Evolutionary conservation across 2,329 filamentous ascomycete species (phyloP).

Genomic region (Colletotrichum australisinense): DNA sequence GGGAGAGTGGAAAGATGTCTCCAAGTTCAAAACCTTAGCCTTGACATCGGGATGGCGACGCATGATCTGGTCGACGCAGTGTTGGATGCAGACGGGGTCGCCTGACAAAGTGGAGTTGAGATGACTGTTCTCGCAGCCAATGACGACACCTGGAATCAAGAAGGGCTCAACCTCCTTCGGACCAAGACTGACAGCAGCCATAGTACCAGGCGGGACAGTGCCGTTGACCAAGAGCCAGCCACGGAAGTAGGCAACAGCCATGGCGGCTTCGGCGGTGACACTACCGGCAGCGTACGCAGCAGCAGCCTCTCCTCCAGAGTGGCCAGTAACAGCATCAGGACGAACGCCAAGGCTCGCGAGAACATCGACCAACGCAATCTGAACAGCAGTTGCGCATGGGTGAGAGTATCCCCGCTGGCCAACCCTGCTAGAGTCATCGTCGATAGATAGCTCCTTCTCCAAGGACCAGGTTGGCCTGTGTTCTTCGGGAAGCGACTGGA

Average conservation of each 20-base stretch:
- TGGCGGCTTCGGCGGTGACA: slow-evolving; percentile 48
- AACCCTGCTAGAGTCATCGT: slow-evolving; percentile 39
- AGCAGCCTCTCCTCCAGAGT: slow-evolving; percentile 57
- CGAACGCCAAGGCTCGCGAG: slow-evolving; percentile 46
- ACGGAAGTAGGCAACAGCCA: slow-evolving; percentile 52
- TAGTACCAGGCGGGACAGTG: slow-evolving; percentile 44
- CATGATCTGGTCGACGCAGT: slow-evolving; percentile 43
- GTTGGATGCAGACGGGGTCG: slow-evolving; percentile 38
- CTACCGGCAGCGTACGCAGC: slow-evolving; percentile 55
- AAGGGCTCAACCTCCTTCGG: slow-evolving; percentile 42
- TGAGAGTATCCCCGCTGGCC: slow-evolving; percentile 37
- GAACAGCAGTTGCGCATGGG: slow-evolving; percentile 48
- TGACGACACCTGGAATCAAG: slow-evolving; percentile 40
- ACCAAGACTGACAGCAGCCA: slow-evolving; percentile 54
- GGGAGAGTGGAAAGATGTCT: slow-evolving; percentile 56
- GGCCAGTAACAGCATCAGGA: slow-evolving; percentile 51
- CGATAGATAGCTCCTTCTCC: slow-evolving; percentile 40
- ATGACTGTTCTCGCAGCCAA: slow-evolving; percentile 47
- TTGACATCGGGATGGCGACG: slow-evolving; percentile 42
- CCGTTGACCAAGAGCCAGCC: slow-evolving; percentile 43
- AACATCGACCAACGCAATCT: slow-evolving; percentile 54
- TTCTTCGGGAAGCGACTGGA: slow-evolving; percentile 19
- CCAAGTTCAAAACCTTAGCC: slow-evolving; percentile 47
- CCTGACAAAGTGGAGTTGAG: slow-evolving; percentile 44
- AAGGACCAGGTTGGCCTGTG: slow-evolving; percentile 39